These are phyloP conservation scores for Onygena corvina DNA, from an alignment of 2,329 filamentous ascomycete species.

Conservation along the genomic window DNA sequence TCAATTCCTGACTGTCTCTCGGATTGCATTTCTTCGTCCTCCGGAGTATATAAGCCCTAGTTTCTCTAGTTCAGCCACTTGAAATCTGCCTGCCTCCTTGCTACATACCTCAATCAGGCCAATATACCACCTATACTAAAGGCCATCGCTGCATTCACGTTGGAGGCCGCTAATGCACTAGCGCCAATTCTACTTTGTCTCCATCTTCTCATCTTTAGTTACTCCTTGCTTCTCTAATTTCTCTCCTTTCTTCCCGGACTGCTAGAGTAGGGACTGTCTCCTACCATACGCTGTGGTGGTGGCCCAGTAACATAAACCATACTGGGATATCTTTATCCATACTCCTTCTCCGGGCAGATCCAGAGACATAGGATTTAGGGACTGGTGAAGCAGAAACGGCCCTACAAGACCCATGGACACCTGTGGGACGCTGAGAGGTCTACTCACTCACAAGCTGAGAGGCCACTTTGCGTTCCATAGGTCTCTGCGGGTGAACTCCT, in stretches of 20 bases:
- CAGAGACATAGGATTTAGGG: not conserved
- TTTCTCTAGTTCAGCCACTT: too few relatives aligned
- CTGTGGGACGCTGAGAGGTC: conserved; percentile 41
- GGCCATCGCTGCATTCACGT: not conserved
- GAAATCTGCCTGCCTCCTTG: too few relatives aligned
- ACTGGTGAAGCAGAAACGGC: not conserved
- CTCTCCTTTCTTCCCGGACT: not conserved
- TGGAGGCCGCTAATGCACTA: not conserved
- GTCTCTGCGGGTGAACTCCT: conserved; percentile 34
- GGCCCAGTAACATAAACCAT: conserved; percentile 1
- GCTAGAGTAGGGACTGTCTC: not conserved
- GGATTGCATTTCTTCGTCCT: not conserved
- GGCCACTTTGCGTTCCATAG: conserved; percentile 43
- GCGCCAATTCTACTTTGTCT: not conserved
- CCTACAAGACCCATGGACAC: conserved; percentile 28
- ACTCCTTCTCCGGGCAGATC: not conserved
- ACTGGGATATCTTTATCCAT: conserved; percentile 1
- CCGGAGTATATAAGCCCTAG: too few relatives aligned
- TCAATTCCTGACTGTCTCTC: not conserved
- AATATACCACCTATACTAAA: too few relatives aligned
- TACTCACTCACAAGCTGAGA: conserved; percentile 38
- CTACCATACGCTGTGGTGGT: conserved; percentile 3
- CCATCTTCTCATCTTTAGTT: not conserved
- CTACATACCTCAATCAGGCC: too few relatives aligned
- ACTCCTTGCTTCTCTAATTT: not conserved